phyloP scores from a whole-genome alignment of 2,329 filamentous ascomycete genomes.

The Onygena corvina region DNA sequence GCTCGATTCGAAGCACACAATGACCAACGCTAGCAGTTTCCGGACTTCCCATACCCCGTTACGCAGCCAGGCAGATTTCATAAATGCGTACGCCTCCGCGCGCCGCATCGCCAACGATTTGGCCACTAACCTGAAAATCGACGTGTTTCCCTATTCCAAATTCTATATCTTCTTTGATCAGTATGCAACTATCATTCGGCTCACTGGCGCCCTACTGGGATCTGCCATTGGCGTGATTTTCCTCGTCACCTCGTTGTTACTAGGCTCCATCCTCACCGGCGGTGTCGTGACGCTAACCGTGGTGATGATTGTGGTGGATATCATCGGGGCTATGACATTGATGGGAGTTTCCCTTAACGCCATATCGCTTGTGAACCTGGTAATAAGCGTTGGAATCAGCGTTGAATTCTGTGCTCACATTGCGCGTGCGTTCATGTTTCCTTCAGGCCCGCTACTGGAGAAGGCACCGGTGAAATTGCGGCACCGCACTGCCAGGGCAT shows the following conservation, averaged over 20 bases:
- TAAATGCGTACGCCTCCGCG: conserved; percentile 76
- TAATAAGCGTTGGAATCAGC: conserved; percentile 92
- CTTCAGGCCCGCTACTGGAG: conserved; percentile 69
- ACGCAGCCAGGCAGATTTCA: conserved; percentile 82
- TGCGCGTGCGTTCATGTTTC: conserved; percentile 90
- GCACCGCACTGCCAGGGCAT: conserved; percentile 72
- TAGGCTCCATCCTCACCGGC: conserved; percentile 74
- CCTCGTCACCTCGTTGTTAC: conserved; percentile 60
- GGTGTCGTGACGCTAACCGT: conserved; percentile 76
- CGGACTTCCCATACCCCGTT: conserved; percentile 79
- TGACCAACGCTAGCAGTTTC: conserved; percentile 77
- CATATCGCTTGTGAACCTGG: conserved; percentile 85
- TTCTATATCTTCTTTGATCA: conserved; percentile 99
- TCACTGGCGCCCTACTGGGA: conserved; percentile 68
- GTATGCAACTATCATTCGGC: conserved; percentile 69
- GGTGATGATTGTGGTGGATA: conserved; percentile 84
- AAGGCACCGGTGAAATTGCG: conserved; percentile 65
- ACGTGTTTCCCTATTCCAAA: conserved; percentile 91
- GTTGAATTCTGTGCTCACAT: conserved; percentile 98
- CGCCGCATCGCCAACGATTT: conserved; percentile 76
- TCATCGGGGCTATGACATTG: conserved; percentile 88
- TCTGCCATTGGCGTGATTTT: conserved; percentile 80
- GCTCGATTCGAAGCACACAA: conserved; percentile 54
- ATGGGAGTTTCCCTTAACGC: conserved; percentile 85
- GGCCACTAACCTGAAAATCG: conserved; percentile 55